Conservation (phyloP, 305 asterid genomes). For the Caryopteris hybrid region DNA sequence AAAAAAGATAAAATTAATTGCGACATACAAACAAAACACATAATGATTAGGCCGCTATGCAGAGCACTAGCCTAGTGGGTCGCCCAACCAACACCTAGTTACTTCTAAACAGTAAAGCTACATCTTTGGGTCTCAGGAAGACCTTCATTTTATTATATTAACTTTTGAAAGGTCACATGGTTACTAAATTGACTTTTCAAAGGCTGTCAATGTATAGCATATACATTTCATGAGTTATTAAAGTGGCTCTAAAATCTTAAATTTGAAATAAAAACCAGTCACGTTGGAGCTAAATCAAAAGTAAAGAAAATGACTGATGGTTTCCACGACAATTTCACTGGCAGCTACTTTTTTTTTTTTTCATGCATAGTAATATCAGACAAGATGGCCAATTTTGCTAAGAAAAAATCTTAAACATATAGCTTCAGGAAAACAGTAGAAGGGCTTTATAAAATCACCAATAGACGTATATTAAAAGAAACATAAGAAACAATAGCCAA, state of each 20-base stretch:
- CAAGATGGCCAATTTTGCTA: not conserved
- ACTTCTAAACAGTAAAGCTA: too few species aligned
- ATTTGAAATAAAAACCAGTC: not conserved
- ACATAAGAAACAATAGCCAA: not conserved
- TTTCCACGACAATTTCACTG: not conserved
- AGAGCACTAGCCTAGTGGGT: too few species aligned
- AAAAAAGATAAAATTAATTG: too few species aligned
- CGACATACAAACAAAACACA: too few species aligned
- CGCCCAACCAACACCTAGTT: too few species aligned
- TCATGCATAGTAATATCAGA: not conserved
- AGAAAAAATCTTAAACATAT: not conserved
- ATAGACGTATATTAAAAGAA: not conserved
- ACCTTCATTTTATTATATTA: not conserved
- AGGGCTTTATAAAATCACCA: not conserved
- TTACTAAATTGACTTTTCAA: not conserved
- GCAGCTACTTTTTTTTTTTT: not conserved
- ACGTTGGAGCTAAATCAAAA: not conserved
- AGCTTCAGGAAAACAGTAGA: not conserved
- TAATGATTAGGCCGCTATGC: too few species aligned
- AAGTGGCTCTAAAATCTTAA: not conserved
- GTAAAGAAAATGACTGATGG: not conserved
- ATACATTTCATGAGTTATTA: not conserved
- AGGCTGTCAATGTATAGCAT: not conserved
- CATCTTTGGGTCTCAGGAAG: not conserved
- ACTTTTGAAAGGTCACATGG: too few species aligned